These are phyloP conservation scores for Ilyonectria destructans DNA, from an alignment of 2,329 filamentous ascomycete species.

Conservation along the genomic window DNA sequence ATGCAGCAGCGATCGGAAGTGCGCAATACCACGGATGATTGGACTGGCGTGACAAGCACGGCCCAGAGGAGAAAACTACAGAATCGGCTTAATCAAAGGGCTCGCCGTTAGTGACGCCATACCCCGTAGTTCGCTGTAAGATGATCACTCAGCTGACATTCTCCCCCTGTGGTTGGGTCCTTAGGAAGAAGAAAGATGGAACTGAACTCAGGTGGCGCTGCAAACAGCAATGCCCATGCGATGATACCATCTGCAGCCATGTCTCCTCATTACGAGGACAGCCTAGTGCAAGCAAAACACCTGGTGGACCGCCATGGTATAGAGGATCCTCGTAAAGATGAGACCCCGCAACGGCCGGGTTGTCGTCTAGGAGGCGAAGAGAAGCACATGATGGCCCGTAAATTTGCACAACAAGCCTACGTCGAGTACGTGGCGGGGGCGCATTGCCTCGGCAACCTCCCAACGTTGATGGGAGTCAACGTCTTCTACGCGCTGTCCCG, in stretches of 20 bases:
- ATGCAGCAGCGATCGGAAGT: constrained; percentile 16
- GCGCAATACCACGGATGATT: constrained; percentile 7
- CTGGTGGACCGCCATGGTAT: neutral
- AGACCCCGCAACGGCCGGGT: neutral
- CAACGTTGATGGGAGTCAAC: constrained; percentile 24
- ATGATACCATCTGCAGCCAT: neutral
- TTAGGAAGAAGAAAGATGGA: constrained; percentile 12
- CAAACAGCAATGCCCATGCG: neutral
- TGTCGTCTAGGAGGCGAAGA: neutral
- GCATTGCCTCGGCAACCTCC: constrained; percentile 9
- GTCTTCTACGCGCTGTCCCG: constrained; percentile 12
- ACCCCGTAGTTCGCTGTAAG: neutral
- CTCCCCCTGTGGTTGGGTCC: too few relatives aligned
- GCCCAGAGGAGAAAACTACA: constrained; percentile 24
- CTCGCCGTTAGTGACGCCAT: constrained; percentile 9
- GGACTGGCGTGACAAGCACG: constrained; percentile 23
- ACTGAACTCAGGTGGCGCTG: neutral
- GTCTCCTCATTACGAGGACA: too few relatives aligned
- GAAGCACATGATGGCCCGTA: neutral
- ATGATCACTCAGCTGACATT: neutral
- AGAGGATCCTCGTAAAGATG: neutral
- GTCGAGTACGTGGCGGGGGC: constrained; percentile 16
- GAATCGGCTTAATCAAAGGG: constrained; percentile 29
- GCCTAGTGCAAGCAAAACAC: neutral
- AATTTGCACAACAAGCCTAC: constrained; percentile 26